phyloP scores from a whole-genome alignment of 2,329 filamentous ascomycete species.

The Aciculosporium take region DNA sequence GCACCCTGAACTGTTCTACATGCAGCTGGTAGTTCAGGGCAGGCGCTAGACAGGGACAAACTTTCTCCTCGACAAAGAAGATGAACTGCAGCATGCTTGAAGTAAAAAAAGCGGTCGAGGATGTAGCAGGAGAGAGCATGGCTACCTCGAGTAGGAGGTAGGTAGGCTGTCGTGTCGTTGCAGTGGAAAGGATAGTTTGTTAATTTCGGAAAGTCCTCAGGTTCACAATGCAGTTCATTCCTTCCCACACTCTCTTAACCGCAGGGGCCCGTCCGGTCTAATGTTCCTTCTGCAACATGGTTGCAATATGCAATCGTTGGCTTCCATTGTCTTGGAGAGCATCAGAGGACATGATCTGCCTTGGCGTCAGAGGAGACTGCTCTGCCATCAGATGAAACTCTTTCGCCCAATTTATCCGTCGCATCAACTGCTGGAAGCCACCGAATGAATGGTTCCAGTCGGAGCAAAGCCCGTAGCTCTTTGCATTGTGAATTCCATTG shows the following conservation, averaged over 20 bases:
- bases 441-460: background rate
- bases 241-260: background rate
- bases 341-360: background rate
- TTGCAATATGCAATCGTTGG: background rate
- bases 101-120: background rate
- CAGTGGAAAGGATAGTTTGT: background rate
- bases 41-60: background rate
- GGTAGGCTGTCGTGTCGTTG: background rate
- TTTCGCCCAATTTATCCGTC: background rate
- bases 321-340: background rate
- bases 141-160: background rate
- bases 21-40: background rate
- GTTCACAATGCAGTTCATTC: conserved; percentile 1
- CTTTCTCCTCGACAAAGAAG: background rate
- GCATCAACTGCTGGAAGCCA: background rate
- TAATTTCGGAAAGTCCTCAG: background rate
- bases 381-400: background rate
- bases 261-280: background rate
- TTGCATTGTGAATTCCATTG: no score
- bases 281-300: background rate
- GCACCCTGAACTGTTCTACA: background rate
- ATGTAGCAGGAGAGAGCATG: no score
- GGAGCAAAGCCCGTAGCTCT: background rate
- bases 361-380: background rate
- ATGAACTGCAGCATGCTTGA: background rate